Percentiles rank a stretch among this genome's conserved stretches.
Conservation (phyloP, 306 rosid species). For the Calophaca sinica region DNA sequence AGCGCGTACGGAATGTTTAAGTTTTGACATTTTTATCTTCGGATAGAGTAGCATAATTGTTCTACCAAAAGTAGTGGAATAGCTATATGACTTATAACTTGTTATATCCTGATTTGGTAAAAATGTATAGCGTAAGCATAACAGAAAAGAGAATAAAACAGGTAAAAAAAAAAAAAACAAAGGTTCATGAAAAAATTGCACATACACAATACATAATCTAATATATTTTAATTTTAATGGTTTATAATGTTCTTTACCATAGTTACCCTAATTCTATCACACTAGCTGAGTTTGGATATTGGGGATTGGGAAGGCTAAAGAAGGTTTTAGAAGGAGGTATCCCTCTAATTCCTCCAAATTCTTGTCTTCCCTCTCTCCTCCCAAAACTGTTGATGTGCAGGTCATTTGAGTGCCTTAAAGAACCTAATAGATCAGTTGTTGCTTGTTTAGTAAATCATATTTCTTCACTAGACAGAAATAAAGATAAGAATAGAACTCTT, state of each 20-base stretch:
- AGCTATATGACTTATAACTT: not conserved
- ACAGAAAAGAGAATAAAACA: no score
- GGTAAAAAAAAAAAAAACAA: no score
- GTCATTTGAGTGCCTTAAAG: conserved; percentile 1
- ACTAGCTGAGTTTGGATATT: no score
- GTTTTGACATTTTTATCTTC: not conserved
- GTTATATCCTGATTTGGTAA: not conserved
- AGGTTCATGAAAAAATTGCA: no score
- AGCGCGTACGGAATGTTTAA: no score
- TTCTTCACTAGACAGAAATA: not conserved
- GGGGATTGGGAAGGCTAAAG: no score
- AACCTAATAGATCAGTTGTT: not conserved
- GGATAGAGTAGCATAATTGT: not conserved
- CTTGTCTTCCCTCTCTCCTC: not conserved
- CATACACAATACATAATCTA: no score
- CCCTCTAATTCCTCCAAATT: not conserved
- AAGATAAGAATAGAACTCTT: not conserved
- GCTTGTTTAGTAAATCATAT: not conserved
- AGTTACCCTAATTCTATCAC: no score
- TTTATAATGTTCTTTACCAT: no score
- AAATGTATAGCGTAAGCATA: no score
- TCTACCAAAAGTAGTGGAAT: not conserved
- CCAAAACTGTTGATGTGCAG: not conserved
- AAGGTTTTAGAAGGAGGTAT: not conserved
- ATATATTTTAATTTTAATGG: no score